Conservation (phyloP, 805 yeast genomes). For the Candida odintsovae region DNA sequence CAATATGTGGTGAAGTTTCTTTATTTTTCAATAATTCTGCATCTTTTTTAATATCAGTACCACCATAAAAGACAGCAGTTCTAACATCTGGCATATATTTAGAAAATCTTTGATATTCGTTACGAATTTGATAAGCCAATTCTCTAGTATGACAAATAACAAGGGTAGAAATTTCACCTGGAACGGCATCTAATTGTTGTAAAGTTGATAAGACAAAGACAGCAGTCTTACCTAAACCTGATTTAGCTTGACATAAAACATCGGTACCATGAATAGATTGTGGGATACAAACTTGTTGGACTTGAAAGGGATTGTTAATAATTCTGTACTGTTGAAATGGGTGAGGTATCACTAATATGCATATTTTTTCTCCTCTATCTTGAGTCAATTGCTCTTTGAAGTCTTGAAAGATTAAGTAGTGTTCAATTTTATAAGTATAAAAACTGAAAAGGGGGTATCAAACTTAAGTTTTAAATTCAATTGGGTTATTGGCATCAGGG, state of each 20-base stretch:
- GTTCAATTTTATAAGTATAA: no score
- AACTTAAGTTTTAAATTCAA: background rate
- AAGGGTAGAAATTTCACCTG: conserved; percentile 92
- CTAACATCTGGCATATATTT: conserved; percentile 97
- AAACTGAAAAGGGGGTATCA: no score
- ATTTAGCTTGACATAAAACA: conserved; percentile 97
- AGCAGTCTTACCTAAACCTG: conserved; percentile 99
- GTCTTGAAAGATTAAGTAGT: no score
- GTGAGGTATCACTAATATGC: background rate
- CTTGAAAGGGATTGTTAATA: conserved; percentile 33
- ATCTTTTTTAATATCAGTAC: conserved; percentile 81
- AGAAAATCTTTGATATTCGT: conserved; percentile 95
- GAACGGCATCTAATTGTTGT: conserved; percentile 95
- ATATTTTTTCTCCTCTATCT: background rate
- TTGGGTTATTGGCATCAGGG: background rate
- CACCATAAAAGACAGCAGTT: conserved; percentile 97
- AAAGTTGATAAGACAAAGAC: conserved; percentile 93
- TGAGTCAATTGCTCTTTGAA: background rate
- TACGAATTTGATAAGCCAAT: conserved; percentile 95
- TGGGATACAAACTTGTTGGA: conserved; percentile 97
- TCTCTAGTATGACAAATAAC: conserved; percentile 98
- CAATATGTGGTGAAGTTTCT: conserved; percentile 93
- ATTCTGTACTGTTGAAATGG: background rate
- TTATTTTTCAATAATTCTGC: conserved; percentile 83
- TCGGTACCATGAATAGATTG: conserved; percentile 97